A percentile compares a stretch with the other conserved stretches of the same genome.
phyloP scores from a whole-genome alignment of 1,284 basidiomycete species.

The Rugosomyces carneus region DNA sequence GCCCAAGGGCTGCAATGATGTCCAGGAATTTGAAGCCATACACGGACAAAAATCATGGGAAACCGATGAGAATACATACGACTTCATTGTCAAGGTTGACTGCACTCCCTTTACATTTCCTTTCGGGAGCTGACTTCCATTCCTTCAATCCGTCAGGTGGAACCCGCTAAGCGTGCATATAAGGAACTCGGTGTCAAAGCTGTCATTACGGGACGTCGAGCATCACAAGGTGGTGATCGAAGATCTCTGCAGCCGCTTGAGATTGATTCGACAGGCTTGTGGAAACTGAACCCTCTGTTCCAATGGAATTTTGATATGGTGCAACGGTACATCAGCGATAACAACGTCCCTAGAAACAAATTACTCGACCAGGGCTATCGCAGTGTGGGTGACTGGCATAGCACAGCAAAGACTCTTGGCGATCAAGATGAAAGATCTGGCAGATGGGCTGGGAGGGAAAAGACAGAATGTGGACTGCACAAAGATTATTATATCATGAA shows the following conservation, averaged over 20 bases:
- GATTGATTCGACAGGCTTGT: slow-evolving; percentile 84
- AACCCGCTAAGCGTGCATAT: slow-evolving; percentile 90
- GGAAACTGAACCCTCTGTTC: slow-evolving; percentile 95
- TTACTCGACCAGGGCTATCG: slow-evolving; percentile 90
- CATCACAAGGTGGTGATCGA: slow-evolving; percentile 88
- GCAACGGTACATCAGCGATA: slow-evolving; percentile 79
- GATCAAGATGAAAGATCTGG: slow-evolving; percentile 85
- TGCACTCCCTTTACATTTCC: background rate
- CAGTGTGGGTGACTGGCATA: slow-evolving; percentile 97
- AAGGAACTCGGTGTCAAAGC: slow-evolving; percentile 74
- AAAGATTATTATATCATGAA: slow-evolving; percentile 78
- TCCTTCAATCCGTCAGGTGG: slow-evolving; percentile 53
- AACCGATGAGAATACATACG: slow-evolving; percentile 83
- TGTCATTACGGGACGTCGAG: slow-evolving; percentile 91
- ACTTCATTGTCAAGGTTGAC: slow-evolving; percentile 86
- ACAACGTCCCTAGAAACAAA: slow-evolving; percentile 87
- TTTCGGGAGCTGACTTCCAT: background rate
- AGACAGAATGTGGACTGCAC: slow-evolving; percentile 96
- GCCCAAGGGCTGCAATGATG: slow-evolving; percentile 68
- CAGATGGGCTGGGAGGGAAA: slow-evolving; percentile 87
- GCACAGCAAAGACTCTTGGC: slow-evolving; percentile 68
- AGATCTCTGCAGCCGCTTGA: slow-evolving; percentile 83
- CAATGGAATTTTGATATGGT: slow-evolving; percentile 86
- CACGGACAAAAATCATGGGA: slow-evolving; percentile 88
- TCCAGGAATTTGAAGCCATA: slow-evolving; percentile 74